These are phyloP conservation scores for Penicillium macrosclerotiorum DNA, from an alignment of 495 filamentous ascomycete genomes.

Conservation along the genomic window DNA sequence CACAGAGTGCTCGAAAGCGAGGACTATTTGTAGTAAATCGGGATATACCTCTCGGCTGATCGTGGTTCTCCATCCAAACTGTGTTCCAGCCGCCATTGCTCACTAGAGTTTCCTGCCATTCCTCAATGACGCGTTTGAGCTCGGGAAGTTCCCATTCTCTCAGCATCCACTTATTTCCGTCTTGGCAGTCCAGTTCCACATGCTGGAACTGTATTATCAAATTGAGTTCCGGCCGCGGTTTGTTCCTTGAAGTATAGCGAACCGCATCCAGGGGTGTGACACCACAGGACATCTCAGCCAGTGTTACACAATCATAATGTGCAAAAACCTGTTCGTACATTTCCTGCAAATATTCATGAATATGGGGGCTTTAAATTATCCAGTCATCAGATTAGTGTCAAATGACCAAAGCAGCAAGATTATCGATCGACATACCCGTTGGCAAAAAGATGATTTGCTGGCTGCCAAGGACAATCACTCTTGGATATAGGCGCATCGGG, in stretches of 20 bases:
- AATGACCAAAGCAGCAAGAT: too few species aligned
- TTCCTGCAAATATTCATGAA: slow-evolving; percentile 59
- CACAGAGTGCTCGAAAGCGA: slow-evolving; percentile 33
- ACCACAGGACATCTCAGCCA: slow-evolving; percentile 58
- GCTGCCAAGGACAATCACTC: slow-evolving; percentile 32
- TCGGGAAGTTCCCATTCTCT: slow-evolving; percentile 42
- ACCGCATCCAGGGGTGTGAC: slow-evolving; percentile 46
- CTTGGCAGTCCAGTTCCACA: slow-evolving; percentile 48
- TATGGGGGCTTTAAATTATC: slow-evolving; percentile 53
- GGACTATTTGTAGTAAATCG: slow-evolving; percentile 22
- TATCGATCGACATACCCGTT: slow-evolving; percentile 45
- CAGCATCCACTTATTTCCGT: slow-evolving; percentile 36
- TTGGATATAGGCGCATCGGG: slow-evolving; percentile 45
- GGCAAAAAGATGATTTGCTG: slow-evolving; percentile 40
- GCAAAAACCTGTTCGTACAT: slow-evolving; percentile 52
- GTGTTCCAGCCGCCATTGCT: slow-evolving; percentile 54
- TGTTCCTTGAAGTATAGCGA: slow-evolving; percentile 44
- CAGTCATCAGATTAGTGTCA: too few species aligned
- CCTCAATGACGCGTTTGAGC: slow-evolving; percentile 48
- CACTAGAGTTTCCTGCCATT: slow-evolving; percentile 23
- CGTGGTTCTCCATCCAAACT: slow-evolving; percentile 62
- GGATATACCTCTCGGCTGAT: slow-evolving; percentile 44
- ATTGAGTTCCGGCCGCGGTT: slow-evolving; percentile 43
- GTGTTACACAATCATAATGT: slow-evolving; percentile 54
- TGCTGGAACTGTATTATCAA: slow-evolving; percentile 64